Base-by-base conservation (phyloP, 257 asterid species). In the Ligustrum vulgare region DNA sequence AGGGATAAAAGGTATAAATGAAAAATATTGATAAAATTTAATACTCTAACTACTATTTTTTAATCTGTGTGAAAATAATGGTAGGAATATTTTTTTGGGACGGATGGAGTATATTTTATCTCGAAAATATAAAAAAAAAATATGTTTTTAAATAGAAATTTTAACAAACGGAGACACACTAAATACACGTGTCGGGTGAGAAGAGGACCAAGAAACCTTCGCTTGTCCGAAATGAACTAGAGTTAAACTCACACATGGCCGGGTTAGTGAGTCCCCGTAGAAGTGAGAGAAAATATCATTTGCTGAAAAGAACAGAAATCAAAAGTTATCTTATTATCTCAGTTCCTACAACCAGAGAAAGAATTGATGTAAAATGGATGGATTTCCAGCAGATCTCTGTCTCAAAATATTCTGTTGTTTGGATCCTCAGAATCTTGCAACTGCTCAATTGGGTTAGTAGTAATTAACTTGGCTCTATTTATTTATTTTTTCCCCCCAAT, bases 371-470 rank as follows among this genome's bases (percentile, higher is more conserved):
- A 56, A 73, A 22, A 91, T 91, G 96, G 93, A 93, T 77, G 78
- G 47, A 35, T 78, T 93, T 78, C 93, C 95, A n/a, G 45, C 90
- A 6, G 98, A 91, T 74, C 79, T 90, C 71, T 82, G 86, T 77
- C 90, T 88, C 60, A 88, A 87, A 71, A 84, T 90, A 31, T 84
- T 91, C 56, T 63, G 85, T 75, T 82, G 77, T 49, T 80, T 93
- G 84, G 98, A 93, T 89, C 97, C 87, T 82, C 94, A 80, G 32
- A 84, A 87, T 84, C 98, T 93, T 47, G 94, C 96, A 54, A 78
- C 96, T 78, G 92, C 90, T 83, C 93, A 89, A 73, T 49, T 83
- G 79, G 98, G 97, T 93, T 39, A 79, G 89, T 78, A 3, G 5
- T 37, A 43, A 37, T 37, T 3, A 41, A 41, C 47, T 41, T 41